Base-by-base conservation (phyloP, 768 basidiomycete species). In the Hygrocybe punicea region DNA sequence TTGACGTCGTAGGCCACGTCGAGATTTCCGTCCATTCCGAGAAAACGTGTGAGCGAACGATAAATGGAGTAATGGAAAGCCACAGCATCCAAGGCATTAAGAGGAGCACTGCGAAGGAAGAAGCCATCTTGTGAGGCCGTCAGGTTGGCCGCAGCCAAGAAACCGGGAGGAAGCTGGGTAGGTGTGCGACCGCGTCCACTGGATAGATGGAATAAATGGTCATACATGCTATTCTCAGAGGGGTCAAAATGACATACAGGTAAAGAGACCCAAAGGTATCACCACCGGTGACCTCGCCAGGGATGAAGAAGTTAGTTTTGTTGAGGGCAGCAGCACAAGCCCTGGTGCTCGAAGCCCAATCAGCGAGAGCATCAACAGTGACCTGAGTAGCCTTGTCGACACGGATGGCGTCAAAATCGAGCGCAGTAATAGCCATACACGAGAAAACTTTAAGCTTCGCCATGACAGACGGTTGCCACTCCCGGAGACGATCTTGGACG, bases 61-160 rank as follows among this genome's bases (percentile, higher is more conserved):
- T 97, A 96, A 54, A 87, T 87, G 46, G 94, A 96, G 70, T 96
- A 97, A 70, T 97, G 94, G 78, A 96, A 96, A 1, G 94, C 93
- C 47, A 85, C 84, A 35, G 78, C 77, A 63, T 97, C 94, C 50
- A 97, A 76, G 21, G 73, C 87, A 57, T 82, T 84, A 17, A 78
- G 65, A 6, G 76, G 75, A 14, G 79, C 76, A 8, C 85, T 78
- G 21, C 94, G 87, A 46, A 96, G 75, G 75, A 96, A 97, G 60
- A 83, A 96, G 69, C 89, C 81, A 59, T 82, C 77, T 56, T 89
- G 76, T 16, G 67, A 53, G 6, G 81, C 67, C 8, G 85, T 87
- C 19, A 87, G 39, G 63, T 89, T 89, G 23, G 85, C 84, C 0
- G 91, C 90, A 2, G 78, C 72, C 24, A 82, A 69, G 71, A 90